Evolutionary conservation across 2,329 filamentous ascomycete genomes (phyloP).

Genomic region (Furcasterigmium furcatum): DNA sequence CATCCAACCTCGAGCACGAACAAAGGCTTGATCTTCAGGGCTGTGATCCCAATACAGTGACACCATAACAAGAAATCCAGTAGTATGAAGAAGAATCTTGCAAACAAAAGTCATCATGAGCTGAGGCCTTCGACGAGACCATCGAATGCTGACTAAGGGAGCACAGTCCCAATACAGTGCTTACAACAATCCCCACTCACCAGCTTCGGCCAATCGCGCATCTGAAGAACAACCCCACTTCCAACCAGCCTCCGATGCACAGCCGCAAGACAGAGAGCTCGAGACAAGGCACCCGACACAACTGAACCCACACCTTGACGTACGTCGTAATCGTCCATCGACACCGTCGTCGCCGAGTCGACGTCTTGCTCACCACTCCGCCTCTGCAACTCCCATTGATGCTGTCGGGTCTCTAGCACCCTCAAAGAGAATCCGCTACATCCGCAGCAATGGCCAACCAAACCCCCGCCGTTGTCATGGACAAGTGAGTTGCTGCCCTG

Average conservation of each 20-base stretch:
- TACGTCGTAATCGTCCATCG: conserved; percentile 14
- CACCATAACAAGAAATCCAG: too few relatives aligned
- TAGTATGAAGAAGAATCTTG: too few relatives aligned
- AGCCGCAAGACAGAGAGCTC: conserved; percentile 11
- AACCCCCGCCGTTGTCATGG: conserved; percentile 99
- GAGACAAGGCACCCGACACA: conserved; percentile 12
- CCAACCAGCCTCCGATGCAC: conserved; percentile 10
- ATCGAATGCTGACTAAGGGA: too few relatives aligned
- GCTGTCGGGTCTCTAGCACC: neutral
- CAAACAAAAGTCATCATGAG: too few relatives aligned
- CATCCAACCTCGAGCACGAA: too few relatives aligned
- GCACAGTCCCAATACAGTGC: neutral
- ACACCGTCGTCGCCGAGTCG: conserved; percentile 6
- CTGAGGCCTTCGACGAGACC: too few relatives aligned
- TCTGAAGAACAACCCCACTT: neutral
- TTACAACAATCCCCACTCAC: neutral
- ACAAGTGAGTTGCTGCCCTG: conserved; percentile 77
- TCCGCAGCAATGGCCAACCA: conserved; percentile 76
- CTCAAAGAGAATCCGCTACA: conserved; percentile 6
- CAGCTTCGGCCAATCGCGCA: neutral
- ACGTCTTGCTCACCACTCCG: conserved; percentile 1
- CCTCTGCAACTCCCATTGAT: conserved; percentile 5
- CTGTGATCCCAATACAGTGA: too few relatives aligned
- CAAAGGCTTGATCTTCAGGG: too few relatives aligned
- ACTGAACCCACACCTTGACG: conserved; percentile 12